Evolutionary conservation across 495 filamentous ascomycete genomes (phyloP), one percentile per base, ranked within the genome.

Genomic region (Penicillium daleae): DNA sequence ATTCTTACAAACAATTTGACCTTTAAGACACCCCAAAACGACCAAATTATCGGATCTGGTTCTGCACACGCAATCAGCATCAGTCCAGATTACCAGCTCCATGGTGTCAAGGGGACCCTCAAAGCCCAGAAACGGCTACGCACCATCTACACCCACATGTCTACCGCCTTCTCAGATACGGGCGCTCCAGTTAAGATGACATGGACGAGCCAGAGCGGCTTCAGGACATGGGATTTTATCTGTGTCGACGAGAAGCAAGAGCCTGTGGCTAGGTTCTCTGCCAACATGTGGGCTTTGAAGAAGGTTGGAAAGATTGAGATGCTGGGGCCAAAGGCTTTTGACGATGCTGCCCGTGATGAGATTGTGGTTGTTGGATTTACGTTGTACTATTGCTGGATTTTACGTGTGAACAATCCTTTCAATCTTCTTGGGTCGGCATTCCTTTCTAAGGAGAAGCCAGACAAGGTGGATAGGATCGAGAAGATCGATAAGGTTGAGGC

Each of bases 191-290:
- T 55, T 0, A 58, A 59, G 22, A 64, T 71, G 66, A 66, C 63
- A 21, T 71, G 69, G 69, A 62, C 66, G 22, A 59, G 66, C 35
- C 33, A 56, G 22, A 57, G 46, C 12, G 63, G 61, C 2, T 66
- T 71, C 63, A 71, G 64, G 39, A 61, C 33, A 4, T 71, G 69
- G 69, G 61, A 69, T 35, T 71, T 71, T 57, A 54, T 71, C 24
- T 71, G 66, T 53, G 50, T 66, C 24, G 61, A 66, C 33, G 63
- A 69, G 33, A 53, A 66, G 17, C 59, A 71, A 33, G 37, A 53
- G 15, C 51, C 67, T 6, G 63, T 69, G 37, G 67, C 67, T 3
- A 63, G 44, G 31, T 66, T 64, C 39, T 54, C 60, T 0, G 64
- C 54, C 56, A 69, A 69, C 29, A 26, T 69, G 13, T 69, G 67